Evolutionary conservation across 495 filamentous ascomycete genomes (phyloP).

Genomic region (Neurospora sp.): DNA sequence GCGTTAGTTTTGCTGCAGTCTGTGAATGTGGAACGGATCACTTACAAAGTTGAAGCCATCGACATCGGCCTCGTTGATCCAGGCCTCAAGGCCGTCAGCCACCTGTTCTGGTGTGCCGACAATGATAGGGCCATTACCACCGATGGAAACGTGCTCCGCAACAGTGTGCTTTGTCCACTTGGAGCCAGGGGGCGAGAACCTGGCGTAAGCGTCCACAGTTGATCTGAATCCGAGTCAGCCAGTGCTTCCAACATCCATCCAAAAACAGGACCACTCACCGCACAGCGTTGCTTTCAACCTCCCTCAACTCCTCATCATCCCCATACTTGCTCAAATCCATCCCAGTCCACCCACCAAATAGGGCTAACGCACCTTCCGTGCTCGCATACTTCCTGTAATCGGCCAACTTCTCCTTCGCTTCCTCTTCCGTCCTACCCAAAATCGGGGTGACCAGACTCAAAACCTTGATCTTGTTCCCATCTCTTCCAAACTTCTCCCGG

Average conservation of each 20-base stretch:
- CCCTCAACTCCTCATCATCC: conserved; percentile 48
- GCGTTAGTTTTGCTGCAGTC: not conserved
- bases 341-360: conserved; percentile 56
- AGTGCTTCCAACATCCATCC: not conserved
- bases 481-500: conserved; percentile 31
- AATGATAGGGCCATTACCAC: conserved; percentile 43
- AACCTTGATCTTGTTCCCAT: conserved; percentile 44
- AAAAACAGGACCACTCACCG: conserved; percentile 30
- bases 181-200: conserved; percentile 26
- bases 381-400: conserved; percentile 44
- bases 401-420: conserved; percentile 40
- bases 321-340: conserved; percentile 43
- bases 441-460: conserved; percentile 37
- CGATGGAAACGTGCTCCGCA: conserved; percentile 48
- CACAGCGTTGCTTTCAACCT: conserved; percentile 56
- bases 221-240: conserved; percentile 13
- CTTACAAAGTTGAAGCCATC: conserved; percentile 44
- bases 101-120: conserved; percentile 38
- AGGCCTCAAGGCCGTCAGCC: conserved; percentile 40
- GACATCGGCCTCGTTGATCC: conserved; percentile 36
- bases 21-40: not conserved
- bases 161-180: conserved; percentile 58
- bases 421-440: conserved; percentile 44
- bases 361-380: conserved; percentile 45
- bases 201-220: conserved; percentile 31